phyloP scores from a whole-genome alignment of 352 stramenopile genomes.

The Pythium monospermum region DNA sequence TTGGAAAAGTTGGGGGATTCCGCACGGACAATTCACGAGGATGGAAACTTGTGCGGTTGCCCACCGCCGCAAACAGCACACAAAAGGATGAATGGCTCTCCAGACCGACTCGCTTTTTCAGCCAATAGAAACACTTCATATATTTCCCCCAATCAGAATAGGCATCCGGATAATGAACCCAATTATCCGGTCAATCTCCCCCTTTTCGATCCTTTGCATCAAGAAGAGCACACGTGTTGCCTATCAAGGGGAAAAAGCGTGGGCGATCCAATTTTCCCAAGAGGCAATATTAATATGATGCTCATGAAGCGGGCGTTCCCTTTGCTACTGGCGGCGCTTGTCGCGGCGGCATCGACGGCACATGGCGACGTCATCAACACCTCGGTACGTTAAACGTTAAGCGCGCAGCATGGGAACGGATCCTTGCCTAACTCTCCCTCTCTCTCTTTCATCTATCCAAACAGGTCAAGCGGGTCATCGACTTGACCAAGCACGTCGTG shows the following conservation, averaged over 20 bases:
- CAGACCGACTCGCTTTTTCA: conserved; percentile 16
- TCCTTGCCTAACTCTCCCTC: not conserved
- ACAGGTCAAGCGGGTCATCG: conserved; percentile 70
- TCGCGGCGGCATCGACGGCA: conserved; percentile 21
- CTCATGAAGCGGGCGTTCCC: conserved; percentile 25
- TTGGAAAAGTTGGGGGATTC: too few relatives aligned
- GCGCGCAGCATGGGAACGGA: too few relatives aligned
- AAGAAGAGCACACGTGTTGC: conserved; percentile 15
- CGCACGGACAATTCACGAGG: too few relatives aligned
- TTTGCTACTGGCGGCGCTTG: conserved; percentile 27
- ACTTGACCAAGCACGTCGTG: conserved; percentile 82
- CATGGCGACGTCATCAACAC: conserved; percentile 66
- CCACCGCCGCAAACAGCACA: conserved; percentile 3
- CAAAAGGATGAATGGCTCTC: conserved; percentile 28
- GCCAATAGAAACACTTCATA: conserved; percentile 5
- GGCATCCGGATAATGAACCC: conserved; percentile 8
- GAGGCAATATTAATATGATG: conserved; percentile 1
- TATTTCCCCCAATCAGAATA: conserved; percentile 19
- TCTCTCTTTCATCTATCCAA: conserved; percentile 5
- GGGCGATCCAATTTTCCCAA: too few relatives aligned
- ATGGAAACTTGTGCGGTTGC: conserved; percentile 20
- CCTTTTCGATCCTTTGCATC: conserved; percentile 11
- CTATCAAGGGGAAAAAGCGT: too few relatives aligned
- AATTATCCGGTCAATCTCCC: conserved; percentile 20
- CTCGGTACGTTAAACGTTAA: conserved; percentile 36